Percentiles rank a stretch among this genome's conserved stretches.
phyloP scores from a whole-genome alignment of 176 grass and related monocot genomes.

The Eragrostis curvula region DNA sequence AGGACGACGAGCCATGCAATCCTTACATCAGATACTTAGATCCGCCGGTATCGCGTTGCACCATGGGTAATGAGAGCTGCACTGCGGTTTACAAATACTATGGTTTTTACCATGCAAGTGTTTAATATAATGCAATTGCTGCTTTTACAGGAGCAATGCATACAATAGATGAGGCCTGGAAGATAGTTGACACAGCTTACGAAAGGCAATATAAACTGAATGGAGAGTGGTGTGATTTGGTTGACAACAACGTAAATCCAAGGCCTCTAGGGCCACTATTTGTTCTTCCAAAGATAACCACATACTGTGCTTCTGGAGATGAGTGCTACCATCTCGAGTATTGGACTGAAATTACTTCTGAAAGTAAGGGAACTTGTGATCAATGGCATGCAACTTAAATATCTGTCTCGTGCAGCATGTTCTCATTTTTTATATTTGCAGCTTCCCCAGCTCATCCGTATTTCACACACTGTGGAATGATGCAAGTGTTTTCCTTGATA shows the following conservation, averaged over 20 bases:
- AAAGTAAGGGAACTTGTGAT: constrained; percentile 1
- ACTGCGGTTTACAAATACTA: background rate
- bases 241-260: background rate
- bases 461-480: background rate
- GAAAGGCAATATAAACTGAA: background rate
- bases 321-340: background rate
- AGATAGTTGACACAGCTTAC: background rate
- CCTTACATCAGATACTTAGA: background rate
- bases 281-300: background rate
- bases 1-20: too few relatives aligned
- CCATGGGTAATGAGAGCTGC: background rate
- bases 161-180: background rate
- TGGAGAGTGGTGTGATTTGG: background rate
- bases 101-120: background rate
- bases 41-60: background rate
- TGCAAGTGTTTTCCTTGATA: constrained; percentile 1
- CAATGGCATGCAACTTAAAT: background rate
- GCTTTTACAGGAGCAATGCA: background rate
- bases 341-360: background rate
- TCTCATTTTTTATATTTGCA: background rate
- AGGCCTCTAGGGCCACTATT: background rate
- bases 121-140: background rate
- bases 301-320: background rate
- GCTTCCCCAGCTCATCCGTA: background rate
- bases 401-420: background rate